Base-by-base conservation (phyloP, 768 basidiomycete genomes). In the Termitomyces sp. region DNA sequence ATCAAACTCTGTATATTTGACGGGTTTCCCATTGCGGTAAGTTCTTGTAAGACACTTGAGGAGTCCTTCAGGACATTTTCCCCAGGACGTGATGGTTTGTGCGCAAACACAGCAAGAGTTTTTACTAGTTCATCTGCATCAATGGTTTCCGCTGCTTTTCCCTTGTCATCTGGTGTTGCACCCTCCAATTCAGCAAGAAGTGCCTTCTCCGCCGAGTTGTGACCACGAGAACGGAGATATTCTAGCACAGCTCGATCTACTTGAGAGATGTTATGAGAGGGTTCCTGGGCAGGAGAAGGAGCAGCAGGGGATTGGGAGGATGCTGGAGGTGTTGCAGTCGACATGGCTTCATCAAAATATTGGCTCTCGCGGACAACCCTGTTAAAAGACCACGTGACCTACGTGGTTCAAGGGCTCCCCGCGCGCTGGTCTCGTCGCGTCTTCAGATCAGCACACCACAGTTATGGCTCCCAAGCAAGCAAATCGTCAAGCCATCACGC, bases 401-500 rank as follows among this genome's bases (percentile, higher is more conserved):
- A 63, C 59, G 63, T 69, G 67, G 32, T 67, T 28, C 24, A 33
- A 5, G n/a, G n/a, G n/a, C n/a, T n/a, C n/a, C n/a, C n/a, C n/a
- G n/a, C n/a, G n/a, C n/a, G n/a, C n/a, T 36, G 32, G 35, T 36
- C 14, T n/a, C 24, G 57, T 57, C 58, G 58, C 61, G 47, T 62
- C 59, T 56, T 36, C 14, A 30, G 30, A 32, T 24, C 57, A 57
- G 11, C 36, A 49, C 50, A 38, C 46, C 52, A 59, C 40, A 40
- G 46, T 43, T 59, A 78, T 75, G 76, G 71, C 75, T 32, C 70
- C 75, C 33, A 82, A 75, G 64, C 80, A 82, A 71, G 76, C 78
- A 38, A 79, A 76, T 38, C 84, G 84, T 44, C 87, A 90, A 60
- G 85, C 88, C 4, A 96, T 98, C 63, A 95, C 92, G 0, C 87